A percentile compares a stretch with the other conserved stretches of the same genome.
Conservation (phyloP, 1,284 basidiomycete species). For the Leccinum pachyderme region DNA sequence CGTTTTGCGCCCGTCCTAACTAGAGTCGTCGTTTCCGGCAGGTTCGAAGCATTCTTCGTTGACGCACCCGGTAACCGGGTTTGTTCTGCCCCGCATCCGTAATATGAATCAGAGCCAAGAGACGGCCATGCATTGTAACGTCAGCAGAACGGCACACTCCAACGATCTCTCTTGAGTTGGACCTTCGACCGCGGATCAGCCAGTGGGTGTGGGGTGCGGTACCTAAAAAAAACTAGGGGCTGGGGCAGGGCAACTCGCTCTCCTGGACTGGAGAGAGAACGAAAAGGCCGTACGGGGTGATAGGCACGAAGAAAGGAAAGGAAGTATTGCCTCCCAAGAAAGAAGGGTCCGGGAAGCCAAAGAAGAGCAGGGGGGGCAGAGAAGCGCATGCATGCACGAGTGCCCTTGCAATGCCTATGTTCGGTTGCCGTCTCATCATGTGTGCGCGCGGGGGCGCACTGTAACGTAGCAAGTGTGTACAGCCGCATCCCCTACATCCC, state of each 20-base stretch:
- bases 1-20: not conserved
- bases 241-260: not conserved
- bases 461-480: too few relatives aligned
- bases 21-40: not conserved
- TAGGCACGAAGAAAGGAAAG: not conserved
- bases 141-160: too few relatives aligned
- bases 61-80: too few relatives aligned
- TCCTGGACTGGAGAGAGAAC: not conserved
- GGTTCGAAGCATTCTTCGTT: not conserved
- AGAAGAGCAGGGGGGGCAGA: not conserved
- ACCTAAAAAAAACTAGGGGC: not conserved
- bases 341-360: not conserved
- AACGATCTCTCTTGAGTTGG: not conserved
- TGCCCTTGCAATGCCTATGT: too few relatives aligned
- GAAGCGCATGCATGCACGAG: too few relatives aligned
- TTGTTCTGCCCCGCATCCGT: not conserved
- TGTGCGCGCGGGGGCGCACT: not conserved
- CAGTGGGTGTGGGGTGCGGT: not conserved
- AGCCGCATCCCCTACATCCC: too few relatives aligned
- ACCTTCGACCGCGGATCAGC: not conserved
- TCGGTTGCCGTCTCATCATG: too few relatives aligned
- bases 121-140: too few relatives aligned
- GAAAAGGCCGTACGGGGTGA: not conserved
- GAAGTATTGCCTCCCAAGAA: not conserved
- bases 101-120: not conserved